Percentiles rank a stretch among this genome's conserved stretches.
Evolutionary conservation across 257 asterid species (phyloP).

Genomic region (Solanum sejunctum): DNA sequence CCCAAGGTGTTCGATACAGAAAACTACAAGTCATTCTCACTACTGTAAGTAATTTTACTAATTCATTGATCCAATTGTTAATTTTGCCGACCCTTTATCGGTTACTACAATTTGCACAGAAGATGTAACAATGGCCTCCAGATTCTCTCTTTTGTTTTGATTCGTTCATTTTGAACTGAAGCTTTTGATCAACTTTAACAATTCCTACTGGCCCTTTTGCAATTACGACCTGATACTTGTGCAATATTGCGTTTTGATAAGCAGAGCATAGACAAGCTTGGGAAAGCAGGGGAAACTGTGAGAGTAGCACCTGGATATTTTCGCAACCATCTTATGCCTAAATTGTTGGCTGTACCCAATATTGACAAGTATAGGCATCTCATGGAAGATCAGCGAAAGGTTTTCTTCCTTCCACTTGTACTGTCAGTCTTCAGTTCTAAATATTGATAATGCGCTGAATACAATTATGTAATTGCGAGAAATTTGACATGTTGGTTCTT

Average conservation of each 20-base stretch:
- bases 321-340: constrained; percentile 96
- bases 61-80: neutral
- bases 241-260: neutral
- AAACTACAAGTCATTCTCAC: constrained; percentile 38
- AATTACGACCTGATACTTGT: neutral
- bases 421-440: neutral
- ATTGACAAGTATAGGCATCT: constrained; percentile 78
- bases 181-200: neutral
- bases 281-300: constrained; percentile 86
- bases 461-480: neutral
- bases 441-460: neutral
- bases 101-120: neutral
- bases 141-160: neutral
- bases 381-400: constrained; percentile 83
- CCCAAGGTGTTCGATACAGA: constrained; percentile 32
- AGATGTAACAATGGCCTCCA: neutral
- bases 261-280: constrained; percentile 53
- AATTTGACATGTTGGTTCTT: neutral
- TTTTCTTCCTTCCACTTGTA: constrained; percentile 1
- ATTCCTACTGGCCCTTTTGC: neutral
- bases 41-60: constrained; percentile 8
- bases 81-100: no score
- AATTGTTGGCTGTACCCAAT: constrained; percentile 76
- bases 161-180: neutral
- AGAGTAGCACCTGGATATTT: constrained; percentile 95